phyloP scores from a whole-genome alignment of 1,284 basidiomycete species.

The Boletus semigastroideus region DNA sequence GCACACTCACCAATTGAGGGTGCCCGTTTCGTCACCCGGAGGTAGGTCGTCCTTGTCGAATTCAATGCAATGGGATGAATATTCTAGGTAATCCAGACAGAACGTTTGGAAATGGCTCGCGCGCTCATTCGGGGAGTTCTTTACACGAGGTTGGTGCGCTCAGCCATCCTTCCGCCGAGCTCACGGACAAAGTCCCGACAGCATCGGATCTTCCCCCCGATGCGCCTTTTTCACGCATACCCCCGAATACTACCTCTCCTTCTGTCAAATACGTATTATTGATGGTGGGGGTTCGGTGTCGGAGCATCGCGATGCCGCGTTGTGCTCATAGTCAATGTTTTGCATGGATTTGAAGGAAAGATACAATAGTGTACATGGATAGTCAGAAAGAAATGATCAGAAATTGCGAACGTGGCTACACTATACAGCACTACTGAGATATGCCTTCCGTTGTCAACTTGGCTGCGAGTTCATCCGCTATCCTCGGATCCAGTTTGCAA shows the following conservation, averaged over 20 bases:
- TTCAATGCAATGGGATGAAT: not conserved
- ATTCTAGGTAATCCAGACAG: not conserved
- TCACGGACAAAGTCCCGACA: not conserved
- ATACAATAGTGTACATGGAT: conserved; percentile 11
- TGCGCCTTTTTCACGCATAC: not conserved
- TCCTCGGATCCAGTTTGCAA: conserved; percentile 21
- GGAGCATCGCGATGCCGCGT: too few species aligned
- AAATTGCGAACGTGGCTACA: not conserved
- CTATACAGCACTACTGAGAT: not conserved
- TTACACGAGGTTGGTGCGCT: not conserved
- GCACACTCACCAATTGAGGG: not conserved
- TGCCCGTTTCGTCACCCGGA: not conserved
- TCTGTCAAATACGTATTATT: not conserved
- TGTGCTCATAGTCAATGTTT: not conserved
- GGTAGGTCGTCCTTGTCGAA: not conserved
- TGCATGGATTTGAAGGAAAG: not conserved
- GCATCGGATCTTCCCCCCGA: not conserved
- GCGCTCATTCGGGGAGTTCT: not conserved
- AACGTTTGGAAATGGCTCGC: not conserved
- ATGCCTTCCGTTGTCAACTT: conserved; percentile 9
- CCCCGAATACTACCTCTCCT: not conserved
- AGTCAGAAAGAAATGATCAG: not conserved
- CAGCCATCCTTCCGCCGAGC: not conserved
- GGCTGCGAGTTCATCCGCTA: conserved; percentile 22
- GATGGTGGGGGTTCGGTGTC: too few species aligned